Evolutionary conservation across 1,284 basidiomycete species (phyloP), one percentile per base, ranked within the genome.

Genomic region (Cystobasidiaceae sp.): DNA sequence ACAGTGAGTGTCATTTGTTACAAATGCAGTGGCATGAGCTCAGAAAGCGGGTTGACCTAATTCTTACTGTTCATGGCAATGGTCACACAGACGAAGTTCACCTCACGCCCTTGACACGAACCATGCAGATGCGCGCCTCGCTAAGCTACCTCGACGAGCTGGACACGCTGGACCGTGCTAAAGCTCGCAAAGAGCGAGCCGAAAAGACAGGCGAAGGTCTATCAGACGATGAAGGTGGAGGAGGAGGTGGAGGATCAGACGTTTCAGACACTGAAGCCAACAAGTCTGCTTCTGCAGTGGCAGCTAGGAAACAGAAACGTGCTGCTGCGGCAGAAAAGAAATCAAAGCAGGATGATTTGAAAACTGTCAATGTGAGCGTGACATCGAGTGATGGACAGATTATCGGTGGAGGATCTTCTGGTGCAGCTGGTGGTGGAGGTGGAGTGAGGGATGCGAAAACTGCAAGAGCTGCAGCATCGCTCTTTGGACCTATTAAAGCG

Each of bases 121-220:
- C 73, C 4, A 69, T 72, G 64, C 74, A 75, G 56, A 69, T 75
- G 50, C 70, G 74, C 39, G 73, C 74, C 0, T 68, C 69, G 4
- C 67, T 75, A 17, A 61, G 67, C 28, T 75, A 75, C 68, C 68
- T 75, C 62, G 74, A 75, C 68, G 65, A 71, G 39, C 43, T 74
- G 6, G 68, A 69, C 43, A 56, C 67, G 15, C 34, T 70, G 48
- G 73, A 71, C 11, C 67, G 70, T 17, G 52, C 48, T 37, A 67
- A 68, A 13, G 65, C 64, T 7, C 67, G 70, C 7, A 55, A 60
- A 13, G 70, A 75, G 37, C 69, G 71, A 34, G 67, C 62, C 21
- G 62, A 67, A 0, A 41, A 66, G 3, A 43, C 48, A n/a, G 66
- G 64, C 32, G 71, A 70, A 33, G 72, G 71, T 30, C 52, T 60